phyloP scores from a whole-genome alignment of 208 protist species.

The Trypanosoma cruzi region DNA sequence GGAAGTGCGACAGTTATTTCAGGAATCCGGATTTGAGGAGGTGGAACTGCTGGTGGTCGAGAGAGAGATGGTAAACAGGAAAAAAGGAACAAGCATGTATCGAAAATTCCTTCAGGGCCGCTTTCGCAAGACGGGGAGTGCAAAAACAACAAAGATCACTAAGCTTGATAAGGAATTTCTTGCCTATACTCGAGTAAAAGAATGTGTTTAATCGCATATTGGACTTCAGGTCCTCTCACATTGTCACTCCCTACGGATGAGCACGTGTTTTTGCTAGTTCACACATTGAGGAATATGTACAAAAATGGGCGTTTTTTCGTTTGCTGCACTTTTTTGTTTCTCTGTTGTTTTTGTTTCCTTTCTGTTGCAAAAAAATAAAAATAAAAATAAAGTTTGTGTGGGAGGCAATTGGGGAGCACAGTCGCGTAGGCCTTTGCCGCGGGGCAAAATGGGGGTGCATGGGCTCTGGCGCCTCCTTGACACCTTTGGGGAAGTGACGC shows the following conservation, averaged over 20 bases:
- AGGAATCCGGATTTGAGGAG: slow-evolving; percentile 46
- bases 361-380: slow-evolving; percentile 3
- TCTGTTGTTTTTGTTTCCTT: not conserved
- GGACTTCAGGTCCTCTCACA: not conserved
- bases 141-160: not conserved
- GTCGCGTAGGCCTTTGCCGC: no score
- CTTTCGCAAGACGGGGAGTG: slow-evolving; percentile 41
- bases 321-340: not conserved
- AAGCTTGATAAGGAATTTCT: not conserved
- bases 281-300: not conserved
- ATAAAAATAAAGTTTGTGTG: not conserved
- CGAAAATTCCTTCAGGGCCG: slow-evolving; percentile 84
- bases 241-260: not conserved
- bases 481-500: slow-evolving; percentile 70
- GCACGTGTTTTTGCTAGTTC: no score
- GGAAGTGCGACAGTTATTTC: slow-evolving; percentile 66
- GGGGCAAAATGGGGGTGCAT: slow-evolving; percentile 79
- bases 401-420: not conserved
- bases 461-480: slow-evolving; percentile 88
- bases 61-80: slow-evolving; percentile 78
- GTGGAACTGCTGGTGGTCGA: slow-evolving; percentile 64
- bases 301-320: not conserved
- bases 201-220: not conserved
- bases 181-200: not conserved
- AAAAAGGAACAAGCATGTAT: slow-evolving; percentile 44